phyloP scores from a whole-genome alignment of 495 filamentous ascomycete species.

The Ramalina peruviana region DNA sequence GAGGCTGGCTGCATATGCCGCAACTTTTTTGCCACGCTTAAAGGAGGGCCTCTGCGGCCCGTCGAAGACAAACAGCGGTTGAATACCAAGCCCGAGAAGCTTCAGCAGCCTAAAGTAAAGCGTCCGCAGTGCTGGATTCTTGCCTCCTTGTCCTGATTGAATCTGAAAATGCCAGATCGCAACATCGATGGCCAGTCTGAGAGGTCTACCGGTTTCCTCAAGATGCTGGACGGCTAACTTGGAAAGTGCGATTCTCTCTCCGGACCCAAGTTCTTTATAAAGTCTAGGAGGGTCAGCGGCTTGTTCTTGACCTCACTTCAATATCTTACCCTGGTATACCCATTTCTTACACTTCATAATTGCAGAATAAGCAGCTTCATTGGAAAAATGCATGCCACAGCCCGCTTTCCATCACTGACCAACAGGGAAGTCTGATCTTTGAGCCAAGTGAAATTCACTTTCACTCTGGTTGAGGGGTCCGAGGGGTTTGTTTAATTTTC shows the following conservation, averaged over 20 bases:
- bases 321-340: conserved; percentile 44
- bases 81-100: conserved; percentile 63
- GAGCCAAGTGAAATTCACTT: no score
- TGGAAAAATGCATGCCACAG: no score
- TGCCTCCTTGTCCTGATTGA: conserved; percentile 72
- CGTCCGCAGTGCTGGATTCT: conserved; percentile 81
- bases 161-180: conserved; percentile 97
- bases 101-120: conserved; percentile 86
- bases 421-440: no score
- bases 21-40: conserved; percentile 64
- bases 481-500: neutral
- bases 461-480: neutral
- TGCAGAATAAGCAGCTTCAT: no score
- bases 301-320: neutral
- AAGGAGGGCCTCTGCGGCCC: conserved; percentile 79
- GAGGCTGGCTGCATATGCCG: conserved; percentile 27
- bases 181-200: conserved; percentile 85
- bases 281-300: conserved; percentile 42
- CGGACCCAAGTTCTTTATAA: conserved; percentile 74
- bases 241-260: conserved; percentile 66
- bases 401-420: no score
- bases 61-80: conserved; percentile 93
- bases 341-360: conserved; percentile 22
- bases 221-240: conserved; percentile 68
- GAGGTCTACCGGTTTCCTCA: conserved; percentile 51